Conservation (phyloP, 2,329 filamentous ascomycete species). For the Exserohilum rostratum region DNA sequence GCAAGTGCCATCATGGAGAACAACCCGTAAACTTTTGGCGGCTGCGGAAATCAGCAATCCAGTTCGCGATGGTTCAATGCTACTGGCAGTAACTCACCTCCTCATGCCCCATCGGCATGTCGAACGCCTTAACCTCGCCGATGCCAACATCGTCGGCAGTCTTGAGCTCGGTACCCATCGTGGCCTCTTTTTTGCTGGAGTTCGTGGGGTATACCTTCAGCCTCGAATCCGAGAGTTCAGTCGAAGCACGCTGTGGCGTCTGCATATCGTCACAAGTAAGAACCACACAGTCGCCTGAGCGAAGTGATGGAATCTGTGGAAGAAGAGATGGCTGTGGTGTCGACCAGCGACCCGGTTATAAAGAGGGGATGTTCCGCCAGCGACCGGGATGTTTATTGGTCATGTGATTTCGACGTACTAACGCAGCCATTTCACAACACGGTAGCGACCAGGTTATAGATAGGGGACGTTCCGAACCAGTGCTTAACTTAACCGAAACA, state of each 20-base stretch:
- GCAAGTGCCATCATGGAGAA: constrained; percentile 9
- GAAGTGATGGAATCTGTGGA: background rate
- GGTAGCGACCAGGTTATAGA: too few relatives aligned
- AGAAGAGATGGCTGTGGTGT: background rate
- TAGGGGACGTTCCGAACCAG: background rate
- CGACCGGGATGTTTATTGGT: too few relatives aligned
- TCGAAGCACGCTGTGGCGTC: background rate
- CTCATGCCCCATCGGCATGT: background rate
- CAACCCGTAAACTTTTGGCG: background rate
- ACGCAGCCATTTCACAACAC: too few relatives aligned
- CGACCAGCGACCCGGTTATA: background rate
- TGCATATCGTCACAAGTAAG: background rate
- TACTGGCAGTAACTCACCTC: background rate
- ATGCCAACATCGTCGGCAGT: background rate
- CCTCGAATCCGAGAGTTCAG: background rate
- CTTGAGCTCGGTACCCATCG: background rate
- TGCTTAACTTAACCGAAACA: background rate
- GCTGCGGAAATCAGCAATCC: constrained; percentile 13
- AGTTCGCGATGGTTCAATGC: background rate
- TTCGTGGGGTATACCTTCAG: background rate
- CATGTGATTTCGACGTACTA: too few relatives aligned
- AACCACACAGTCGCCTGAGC: background rate
- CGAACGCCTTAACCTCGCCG: background rate
- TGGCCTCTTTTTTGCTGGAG: background rate
- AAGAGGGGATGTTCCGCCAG: too few relatives aligned